Base-by-base conservation (phyloP, 2,329 filamentous ascomycete species). In the Acarospora socialis region DNA sequence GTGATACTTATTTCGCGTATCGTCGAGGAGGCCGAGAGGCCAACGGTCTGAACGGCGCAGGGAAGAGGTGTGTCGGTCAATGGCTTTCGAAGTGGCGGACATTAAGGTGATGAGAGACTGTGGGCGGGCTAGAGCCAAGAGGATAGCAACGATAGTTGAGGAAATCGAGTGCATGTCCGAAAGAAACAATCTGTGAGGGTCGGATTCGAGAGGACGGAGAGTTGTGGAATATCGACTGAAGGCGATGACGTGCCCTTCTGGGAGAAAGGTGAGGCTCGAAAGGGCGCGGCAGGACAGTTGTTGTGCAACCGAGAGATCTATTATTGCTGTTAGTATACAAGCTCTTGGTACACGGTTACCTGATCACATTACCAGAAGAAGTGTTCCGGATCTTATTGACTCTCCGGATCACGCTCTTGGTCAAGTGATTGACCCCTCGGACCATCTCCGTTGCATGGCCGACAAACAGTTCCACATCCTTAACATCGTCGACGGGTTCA, bases 381-480 rank as follows among this genome's bases (percentile, higher is more conserved):
- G 70, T 70, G 44, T 80, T 73, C 28, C 74, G 73, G 17, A 87
- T 57, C 37, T 71, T 70, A 49, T 90, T 87, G 15, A 79, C 75
- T 35, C 83, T 71, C 35, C 87, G 74, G 22, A 90, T 77, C 31
- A 92, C 73, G 44, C 76, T 82, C 54, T 81, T 81, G 1, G 81
- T 87, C 33, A 81, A 78, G 46, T 79, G 76, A 47, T 86, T 86
- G 37, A 95, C 73, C 41, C 77, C 74, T 30, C 84, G 76, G 22
- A 98, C 77, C 55, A 84, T 86, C 34, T 95, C 87, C 45, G 83
- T 73, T 13, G 87, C 87, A 50, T 93, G 81, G 32, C 83, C 77
- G 32, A 93, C 77, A 54, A 98, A 93, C 45, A 90, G 77, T 49
- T 95, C 87, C 3, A 94, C 84, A 54, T 94, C 87, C 17, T 76